Percentiles rank a stretch among this genome's conserved stretches.
Conservation (phyloP, 164 flowering plant genomes). For the Vitis rotundifolia region DNA sequence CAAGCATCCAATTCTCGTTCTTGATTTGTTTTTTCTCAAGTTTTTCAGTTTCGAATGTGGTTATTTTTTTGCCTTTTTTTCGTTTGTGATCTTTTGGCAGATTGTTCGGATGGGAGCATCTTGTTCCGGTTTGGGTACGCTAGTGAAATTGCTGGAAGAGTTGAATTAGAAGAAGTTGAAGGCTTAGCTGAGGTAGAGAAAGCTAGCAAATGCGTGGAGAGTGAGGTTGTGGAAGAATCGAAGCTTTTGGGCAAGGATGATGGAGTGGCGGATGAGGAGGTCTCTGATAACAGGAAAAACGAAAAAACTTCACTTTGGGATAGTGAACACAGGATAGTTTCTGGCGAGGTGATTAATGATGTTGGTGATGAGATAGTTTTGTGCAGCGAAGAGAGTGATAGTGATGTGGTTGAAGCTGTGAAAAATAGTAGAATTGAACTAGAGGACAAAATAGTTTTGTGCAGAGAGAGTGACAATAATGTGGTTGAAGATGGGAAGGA, state of each 20-base stretch:
- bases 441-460: no score
- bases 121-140: constrained; percentile 41
- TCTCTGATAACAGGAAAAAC: neutral
- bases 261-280: neutral
- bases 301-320: neutral
- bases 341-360: neutral
- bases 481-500: no score
- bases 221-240: neutral
- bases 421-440: no score
- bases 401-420: no score
- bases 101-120: constrained; percentile 39
- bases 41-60: neutral
- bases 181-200: neutral
- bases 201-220: neutral
- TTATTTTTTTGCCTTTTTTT: neutral
- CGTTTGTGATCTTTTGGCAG: constrained; percentile 22
- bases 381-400: no score
- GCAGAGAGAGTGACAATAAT: no score
- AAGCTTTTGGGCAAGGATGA: neutral
- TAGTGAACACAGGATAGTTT: no score
- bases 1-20: neutral
- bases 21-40: neutral
- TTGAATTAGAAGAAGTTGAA: constrained; percentile 6
- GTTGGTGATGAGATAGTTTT: neutral
- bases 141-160: constrained; percentile 16